Percentiles rank a stretch among this genome's conserved stretches.
These are phyloP conservation scores for Cicer cuneatum DNA, from an alignment of 306 rosid species.

Conservation along the genomic window DNA sequence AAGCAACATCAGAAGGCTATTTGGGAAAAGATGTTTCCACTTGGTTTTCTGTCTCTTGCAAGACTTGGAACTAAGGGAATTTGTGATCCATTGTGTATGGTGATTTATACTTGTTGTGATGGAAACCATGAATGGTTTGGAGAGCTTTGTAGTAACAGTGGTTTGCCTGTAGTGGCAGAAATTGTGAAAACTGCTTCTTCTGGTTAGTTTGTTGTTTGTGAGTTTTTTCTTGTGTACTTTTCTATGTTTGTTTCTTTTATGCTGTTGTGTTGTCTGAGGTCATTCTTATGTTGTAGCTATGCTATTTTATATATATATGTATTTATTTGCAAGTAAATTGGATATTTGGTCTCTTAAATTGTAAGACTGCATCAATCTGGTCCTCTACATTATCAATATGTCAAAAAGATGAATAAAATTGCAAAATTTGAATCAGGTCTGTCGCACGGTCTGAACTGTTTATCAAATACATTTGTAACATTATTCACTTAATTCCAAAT, in stretches of 20 bases:
- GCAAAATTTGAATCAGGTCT: too few relatives aligned
- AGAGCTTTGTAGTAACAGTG: slow-evolving; percentile 54
- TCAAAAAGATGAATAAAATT: too few relatives aligned
- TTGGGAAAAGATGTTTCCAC: slow-evolving; percentile 59
- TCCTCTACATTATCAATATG: too few relatives aligned
- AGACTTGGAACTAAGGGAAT: slow-evolving; percentile 53
- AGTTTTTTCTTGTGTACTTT: slow-evolving; percentile 1
- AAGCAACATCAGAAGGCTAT: slow-evolving; percentile 60
- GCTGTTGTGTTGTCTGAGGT: not conserved
- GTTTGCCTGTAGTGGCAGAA: slow-evolving; percentile 57
- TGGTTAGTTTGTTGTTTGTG: slow-evolving; percentile 54
- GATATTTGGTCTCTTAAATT: too few relatives aligned
- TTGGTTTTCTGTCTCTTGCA: slow-evolving; percentile 56
- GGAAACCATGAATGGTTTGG: slow-evolving; percentile 54
- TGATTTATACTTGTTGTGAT: slow-evolving; percentile 64
- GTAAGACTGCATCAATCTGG: too few relatives aligned
- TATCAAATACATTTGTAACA: too few relatives aligned
- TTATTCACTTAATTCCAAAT: too few relatives aligned
- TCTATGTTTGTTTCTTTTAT: not conserved
- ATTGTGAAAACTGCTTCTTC: slow-evolving; percentile 60
- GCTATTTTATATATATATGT: not conserved
- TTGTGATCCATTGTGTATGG: slow-evolving; percentile 76
- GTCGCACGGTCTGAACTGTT: too few relatives aligned
- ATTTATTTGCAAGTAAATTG: too few relatives aligned
- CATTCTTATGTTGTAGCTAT: not conserved